Base-by-base conservation (phyloP, 495 filamentous ascomycete species). In the Penicillium coprophilum region DNA sequence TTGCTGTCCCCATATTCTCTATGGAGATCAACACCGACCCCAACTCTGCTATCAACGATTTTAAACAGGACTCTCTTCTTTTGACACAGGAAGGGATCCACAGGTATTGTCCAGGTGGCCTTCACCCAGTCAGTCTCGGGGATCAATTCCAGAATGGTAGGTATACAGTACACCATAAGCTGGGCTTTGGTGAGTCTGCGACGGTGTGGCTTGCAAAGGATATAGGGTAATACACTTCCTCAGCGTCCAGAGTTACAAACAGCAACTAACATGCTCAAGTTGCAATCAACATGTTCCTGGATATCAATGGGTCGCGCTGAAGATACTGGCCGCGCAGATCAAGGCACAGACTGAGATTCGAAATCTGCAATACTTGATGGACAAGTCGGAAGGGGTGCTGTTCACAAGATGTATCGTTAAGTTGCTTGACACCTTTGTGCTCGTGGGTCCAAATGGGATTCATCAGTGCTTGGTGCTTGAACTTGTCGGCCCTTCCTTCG, bases 141-240 rank as follows among this genome's bases (percentile, higher is more conserved):
- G 89, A 94, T 72, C 84, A 84, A 59, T 92, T 92, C 77, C 89
- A 91, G 61, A 83, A 89, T 65, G 88, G 90, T 47, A 86, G 87
- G 68, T 94, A 94, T 73, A 90, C 86, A 2, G 82, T 93, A 27
- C 83, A 91, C 59, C 84, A 88, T 64, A 94, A 94, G 76, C 78
- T 94, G 20, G 90, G 90, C 11, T 93, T 87, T 87, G 89, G 90
- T 59, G 88, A 90, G 63, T 92, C 91, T 73, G 91, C 86, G 11
- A 94, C 90, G 8, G 89, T 94, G 40, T 93, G 90, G 90, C 77
- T 94, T 28, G 72, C 67, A 9, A 44, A 36, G 31, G 68, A 77
- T 59, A 56, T 50, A 28, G 31, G 1, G 45, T 13, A 39, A 4
- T 10, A 31, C 12, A 5, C 11, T 34, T 12, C 31, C 6, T 34